These are phyloP conservation scores for Picea sitchensis DNA, from an alignment of 75 land plant genomes.

Conservation along the genomic window DNA sequence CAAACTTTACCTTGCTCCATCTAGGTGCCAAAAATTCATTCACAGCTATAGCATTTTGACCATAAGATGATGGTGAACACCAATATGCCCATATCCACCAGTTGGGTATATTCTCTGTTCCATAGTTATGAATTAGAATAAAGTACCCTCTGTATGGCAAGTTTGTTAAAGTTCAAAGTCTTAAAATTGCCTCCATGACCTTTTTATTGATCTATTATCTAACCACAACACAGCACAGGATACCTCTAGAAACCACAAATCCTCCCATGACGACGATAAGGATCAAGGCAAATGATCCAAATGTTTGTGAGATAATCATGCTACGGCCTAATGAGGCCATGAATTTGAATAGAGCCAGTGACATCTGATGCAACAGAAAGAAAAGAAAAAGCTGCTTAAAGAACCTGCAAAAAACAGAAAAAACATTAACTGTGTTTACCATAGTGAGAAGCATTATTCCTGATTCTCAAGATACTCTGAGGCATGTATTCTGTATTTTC, in stretches of 20 bases:
- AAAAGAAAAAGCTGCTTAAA: conserved; percentile 31
- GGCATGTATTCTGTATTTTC: too few relatives aligned
- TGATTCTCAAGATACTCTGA: too few relatives aligned
- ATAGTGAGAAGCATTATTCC: too few relatives aligned
- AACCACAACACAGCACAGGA: too few relatives aligned
- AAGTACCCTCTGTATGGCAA: too few relatives aligned
- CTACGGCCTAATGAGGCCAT: conserved; percentile 30
- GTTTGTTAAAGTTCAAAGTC: too few relatives aligned
- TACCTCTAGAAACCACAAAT: conserved; percentile 36
- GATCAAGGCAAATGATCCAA: conserved; percentile 32
- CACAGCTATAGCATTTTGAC: conserved; percentile 39
- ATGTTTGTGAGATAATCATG: conserved; percentile 33
- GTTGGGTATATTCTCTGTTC: conserved; percentile 26
- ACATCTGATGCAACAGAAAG: conserved; percentile 34
- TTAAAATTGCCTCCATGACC: too few relatives aligned
- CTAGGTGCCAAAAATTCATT: conserved; percentile 53
- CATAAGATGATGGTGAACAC: conserved; percentile 46
- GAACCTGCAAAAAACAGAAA: conserved; percentile 22
- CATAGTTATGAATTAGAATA: background rate
- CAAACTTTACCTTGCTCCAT: conserved; percentile 33
- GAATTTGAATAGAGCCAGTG: conserved; percentile 31
- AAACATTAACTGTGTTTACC: background rate
- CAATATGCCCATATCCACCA: conserved; percentile 75
- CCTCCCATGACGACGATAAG: conserved; percentile 38
- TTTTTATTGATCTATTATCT: too few relatives aligned